Evolutionary conservation across 1,139 yeast species (phyloP).

Genomic region (Blastobotrys arbuscula): DNA sequence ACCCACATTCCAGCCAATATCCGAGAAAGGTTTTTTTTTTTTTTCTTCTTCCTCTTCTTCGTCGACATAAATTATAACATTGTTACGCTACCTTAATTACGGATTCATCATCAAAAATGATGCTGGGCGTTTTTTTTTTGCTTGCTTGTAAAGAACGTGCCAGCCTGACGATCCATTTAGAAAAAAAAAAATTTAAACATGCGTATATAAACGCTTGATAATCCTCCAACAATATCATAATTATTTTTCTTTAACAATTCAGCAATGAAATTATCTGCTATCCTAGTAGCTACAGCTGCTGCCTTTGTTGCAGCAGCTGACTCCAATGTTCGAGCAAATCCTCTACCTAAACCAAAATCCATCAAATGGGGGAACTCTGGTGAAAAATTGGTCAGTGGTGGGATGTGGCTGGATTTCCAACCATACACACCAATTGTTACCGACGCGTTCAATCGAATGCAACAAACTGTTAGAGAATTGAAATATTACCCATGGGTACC

Average conservation of each 20-base stretch:
- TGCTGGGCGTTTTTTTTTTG: too few relatives aligned
- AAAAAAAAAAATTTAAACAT: too few relatives aligned
- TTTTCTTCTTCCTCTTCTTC: too few relatives aligned
- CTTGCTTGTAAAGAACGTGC: too few relatives aligned
- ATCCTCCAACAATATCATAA: neutral
- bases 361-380: constrained; percentile 25
- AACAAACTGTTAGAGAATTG: constrained; percentile 17
- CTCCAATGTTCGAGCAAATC: constrained; percentile 18
- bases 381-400: constrained; percentile 19
- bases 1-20: too few relatives aligned
- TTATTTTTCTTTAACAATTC: neutral
- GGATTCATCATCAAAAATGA: too few relatives aligned
- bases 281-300: neutral
- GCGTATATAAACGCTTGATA: neutral
- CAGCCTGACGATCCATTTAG: too few relatives aligned
- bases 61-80: too few relatives aligned
- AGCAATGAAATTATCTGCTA: neutral
- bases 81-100: too few relatives aligned
- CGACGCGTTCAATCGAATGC: constrained; percentile 21
- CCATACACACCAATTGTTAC: constrained; percentile 16
- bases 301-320: neutral
- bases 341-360: constrained; percentile 24
- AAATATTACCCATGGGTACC: constrained; percentile 24
- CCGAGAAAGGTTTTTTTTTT: too few relatives aligned
- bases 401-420: constrained; percentile 9